Evolutionary conservation across 805 yeast genomes (phyloP).

Genomic region (Blastobotrys parvus): DNA sequence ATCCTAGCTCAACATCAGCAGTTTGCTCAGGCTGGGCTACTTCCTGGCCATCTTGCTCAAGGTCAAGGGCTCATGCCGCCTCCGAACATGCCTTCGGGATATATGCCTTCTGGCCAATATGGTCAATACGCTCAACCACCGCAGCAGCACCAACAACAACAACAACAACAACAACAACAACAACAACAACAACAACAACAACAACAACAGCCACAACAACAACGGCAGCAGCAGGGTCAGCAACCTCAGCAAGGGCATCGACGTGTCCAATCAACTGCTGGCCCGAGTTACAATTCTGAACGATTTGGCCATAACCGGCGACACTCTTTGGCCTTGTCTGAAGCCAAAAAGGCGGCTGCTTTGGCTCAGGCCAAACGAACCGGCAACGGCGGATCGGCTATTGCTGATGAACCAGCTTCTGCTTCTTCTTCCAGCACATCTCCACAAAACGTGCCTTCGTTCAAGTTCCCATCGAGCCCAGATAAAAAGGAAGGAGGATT

Average conservation of each 20-base stretch:
- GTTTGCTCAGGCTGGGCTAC: conserved; percentile 25
- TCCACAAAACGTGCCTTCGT: not conserved
- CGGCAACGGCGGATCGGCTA: conserved; percentile 2
- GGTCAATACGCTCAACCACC: conserved; percentile 2
- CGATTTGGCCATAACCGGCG: conserved; percentile 72
- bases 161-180: conserved; percentile 4
- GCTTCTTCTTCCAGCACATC: not conserved
- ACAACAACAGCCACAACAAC: conserved; percentile 15
- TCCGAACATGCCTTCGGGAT: conserved; percentile 12
- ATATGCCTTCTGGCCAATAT: too few species aligned
- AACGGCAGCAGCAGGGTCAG: not conserved
- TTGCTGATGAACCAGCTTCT: not conserved
- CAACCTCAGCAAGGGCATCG: conserved; percentile 21
- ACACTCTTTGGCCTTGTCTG: conserved; percentile 84
- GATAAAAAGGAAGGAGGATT: conserved; percentile 8
- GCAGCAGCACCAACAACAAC: conserved; percentile 4
- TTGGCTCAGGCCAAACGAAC: conserved; percentile 61
- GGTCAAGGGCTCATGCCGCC: conserved; percentile 15
- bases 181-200: conserved; percentile 16
- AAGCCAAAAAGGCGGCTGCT: conserved; percentile 96
- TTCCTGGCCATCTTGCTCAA: conserved; percentile 9
- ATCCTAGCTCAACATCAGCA: conserved; percentile 60
- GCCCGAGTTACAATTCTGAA: conserved; percentile 1
- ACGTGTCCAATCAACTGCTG: conserved; percentile 28
- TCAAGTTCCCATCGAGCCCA: conserved; percentile 4